Conservation (phyloP, 805 yeast species). For the Priceomyces fermenticarens region DNA sequence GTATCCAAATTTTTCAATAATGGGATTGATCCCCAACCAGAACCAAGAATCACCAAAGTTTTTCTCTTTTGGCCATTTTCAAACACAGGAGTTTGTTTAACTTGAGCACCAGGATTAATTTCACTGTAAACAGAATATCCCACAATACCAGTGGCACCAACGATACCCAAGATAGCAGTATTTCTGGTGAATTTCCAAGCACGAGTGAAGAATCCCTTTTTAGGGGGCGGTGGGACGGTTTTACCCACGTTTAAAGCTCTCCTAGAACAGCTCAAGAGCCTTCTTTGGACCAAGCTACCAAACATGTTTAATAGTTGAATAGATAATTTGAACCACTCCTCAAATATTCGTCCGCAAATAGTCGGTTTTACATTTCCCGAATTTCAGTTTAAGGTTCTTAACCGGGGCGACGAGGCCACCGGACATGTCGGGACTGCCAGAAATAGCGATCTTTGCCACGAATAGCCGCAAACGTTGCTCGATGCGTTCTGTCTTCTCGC, state of each 20-base stretch:
- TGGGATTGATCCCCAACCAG: constrained; percentile 95
- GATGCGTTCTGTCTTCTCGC: too few species aligned
- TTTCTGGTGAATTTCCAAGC: constrained; percentile 48
- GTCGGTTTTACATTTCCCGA: too few species aligned
- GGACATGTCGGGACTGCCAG: too few species aligned
- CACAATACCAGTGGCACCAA: constrained; percentile 51
- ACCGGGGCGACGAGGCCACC: too few species aligned
- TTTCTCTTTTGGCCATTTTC: constrained; percentile 61
- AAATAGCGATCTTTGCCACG: too few species aligned
- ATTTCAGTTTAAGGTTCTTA: too few species aligned
- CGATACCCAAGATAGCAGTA: constrained; percentile 47
- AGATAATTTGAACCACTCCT: background rate
- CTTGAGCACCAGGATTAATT: constrained; percentile 56
- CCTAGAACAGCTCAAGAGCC: constrained; percentile 22
- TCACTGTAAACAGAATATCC: constrained; percentile 61
- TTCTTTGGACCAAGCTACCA: constrained; percentile 6
- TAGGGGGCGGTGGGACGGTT: constrained; percentile 11
- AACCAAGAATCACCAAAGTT: constrained; percentile 76
- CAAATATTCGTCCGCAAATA: too few species aligned
- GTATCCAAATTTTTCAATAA: constrained; percentile 83
- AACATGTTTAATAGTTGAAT: constrained; percentile 3
- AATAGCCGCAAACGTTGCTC: too few species aligned
- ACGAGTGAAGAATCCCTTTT: constrained; percentile 28
- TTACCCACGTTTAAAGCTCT: constrained; percentile 15
- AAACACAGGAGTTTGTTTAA: constrained; percentile 55